Conservation (phyloP, 441 rosid species). For the Pelargonium citronellum region DNA sequence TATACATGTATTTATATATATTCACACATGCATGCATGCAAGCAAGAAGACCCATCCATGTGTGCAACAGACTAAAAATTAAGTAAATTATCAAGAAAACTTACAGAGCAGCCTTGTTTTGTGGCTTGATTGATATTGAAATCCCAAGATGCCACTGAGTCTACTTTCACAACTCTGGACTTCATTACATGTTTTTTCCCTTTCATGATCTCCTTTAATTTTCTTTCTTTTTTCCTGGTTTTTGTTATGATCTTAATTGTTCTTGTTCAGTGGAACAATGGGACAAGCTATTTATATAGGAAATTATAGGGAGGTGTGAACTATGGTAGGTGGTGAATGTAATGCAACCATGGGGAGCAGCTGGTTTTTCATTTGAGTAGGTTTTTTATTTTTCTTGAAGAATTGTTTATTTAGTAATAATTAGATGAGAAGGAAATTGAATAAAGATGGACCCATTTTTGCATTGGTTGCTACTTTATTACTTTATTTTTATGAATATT, state of each 20-base stretch:
- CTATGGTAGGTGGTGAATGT: too few species aligned
- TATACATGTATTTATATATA: not conserved
- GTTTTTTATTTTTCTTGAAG: too few species aligned
- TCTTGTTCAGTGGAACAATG: not conserved
- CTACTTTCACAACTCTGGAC: slow-evolving; percentile 37
- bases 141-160: slow-evolving; percentile 41
- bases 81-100: not conserved
- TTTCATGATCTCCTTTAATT: not conserved
- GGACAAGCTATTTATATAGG: not conserved
- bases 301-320: not conserved
- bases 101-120: slow-evolving; percentile 33
- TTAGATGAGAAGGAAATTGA: too few species aligned
- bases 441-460: slow-evolving; percentile 1
- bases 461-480: not conserved
- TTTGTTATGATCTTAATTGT: too few species aligned
- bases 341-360: too few species aligned
- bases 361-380: too few species aligned
- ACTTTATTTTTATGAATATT: not conserved
- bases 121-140: slow-evolving; percentile 30
- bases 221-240: too few species aligned
- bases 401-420: too few species aligned
- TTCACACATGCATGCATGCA: too few species aligned
- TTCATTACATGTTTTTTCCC: slow-evolving; percentile 12
- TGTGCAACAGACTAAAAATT: not conserved
- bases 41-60: not conserved